Evolutionary conservation across 164 flowering plant species (phyloP).

Genomic region (Malania oleifera): DNA sequence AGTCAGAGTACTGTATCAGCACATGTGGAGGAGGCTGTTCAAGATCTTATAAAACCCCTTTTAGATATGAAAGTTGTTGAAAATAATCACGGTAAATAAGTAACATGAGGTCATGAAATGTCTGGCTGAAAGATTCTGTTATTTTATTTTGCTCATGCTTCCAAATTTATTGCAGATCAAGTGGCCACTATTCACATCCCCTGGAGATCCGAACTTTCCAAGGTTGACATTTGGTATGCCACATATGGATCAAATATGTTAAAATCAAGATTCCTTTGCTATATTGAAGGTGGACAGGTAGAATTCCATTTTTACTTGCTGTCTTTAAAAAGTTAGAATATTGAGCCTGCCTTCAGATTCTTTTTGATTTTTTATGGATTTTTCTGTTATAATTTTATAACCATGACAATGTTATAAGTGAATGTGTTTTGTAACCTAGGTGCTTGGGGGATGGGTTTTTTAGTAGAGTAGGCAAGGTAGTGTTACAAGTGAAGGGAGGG

Average conservation of each 20-base stretch:
- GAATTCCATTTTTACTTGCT: slow-evolving; percentile 4
- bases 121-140: neutral
- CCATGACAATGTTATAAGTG: too few relatives aligned
- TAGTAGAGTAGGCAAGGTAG: too few relatives aligned
- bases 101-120: neutral
- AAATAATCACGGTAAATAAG: slow-evolving; percentile 32
- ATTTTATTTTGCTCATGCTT: slow-evolving; percentile 6
- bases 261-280: slow-evolving; percentile 73
- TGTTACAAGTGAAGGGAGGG: too few relatives aligned
- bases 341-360: too few relatives aligned
- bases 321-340: neutral
- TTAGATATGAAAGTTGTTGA: slow-evolving; percentile 42
- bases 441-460: too few relatives aligned
- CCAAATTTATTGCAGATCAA: slow-evolving; percentile 29
- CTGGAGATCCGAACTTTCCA: slow-evolving; percentile 70
- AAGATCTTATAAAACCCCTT: slow-evolving; percentile 44
- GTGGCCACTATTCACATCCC: slow-evolving; percentile 20
- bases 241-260: slow-evolving; percentile 92
- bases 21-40: slow-evolving; percentile 23
- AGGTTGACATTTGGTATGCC: slow-evolving; percentile 81
- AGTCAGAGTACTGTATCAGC: slow-evolving; percentile 13
- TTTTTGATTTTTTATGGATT: too few relatives aligned
- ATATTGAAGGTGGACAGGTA: slow-evolving; percentile 94
- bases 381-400: too few relatives aligned
- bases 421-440: too few relatives aligned